Base-by-base conservation (phyloP, 2,329 filamentous ascomycete genomes). In the Neoarthrinium moseri region DNA sequence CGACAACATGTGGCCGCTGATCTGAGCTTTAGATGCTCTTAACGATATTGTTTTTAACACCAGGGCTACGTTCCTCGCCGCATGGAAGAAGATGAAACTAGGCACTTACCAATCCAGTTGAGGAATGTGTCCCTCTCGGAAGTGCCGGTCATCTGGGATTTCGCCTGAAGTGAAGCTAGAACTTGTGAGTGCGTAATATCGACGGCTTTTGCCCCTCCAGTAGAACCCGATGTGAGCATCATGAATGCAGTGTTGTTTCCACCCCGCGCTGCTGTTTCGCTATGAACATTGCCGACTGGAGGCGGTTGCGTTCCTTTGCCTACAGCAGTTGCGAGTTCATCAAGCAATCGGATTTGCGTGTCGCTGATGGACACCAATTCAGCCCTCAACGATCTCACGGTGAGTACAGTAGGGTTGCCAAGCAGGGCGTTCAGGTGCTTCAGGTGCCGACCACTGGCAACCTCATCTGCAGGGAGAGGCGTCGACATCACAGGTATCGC, bases 221-320 rank as follows among this genome's bases (percentile, higher is more conserved):
- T 69, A 44, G 64, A 70, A 5, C 72, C 71, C 12, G 71, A 73
- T 3, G 72, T 74, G 4, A 75, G 57, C 68, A 74, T 70, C 10
- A 70, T 51, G 2, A 64, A 54, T 1, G 63, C 66, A 3, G 57
- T 22, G n/a, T 56, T 45, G 11, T 22, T 12, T n/a, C n/a, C n/a
- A n/a, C n/a, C n/a, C n/a, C n/a, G n/a, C n/a, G n/a, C n/a, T n/a
- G n/a, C n/a, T n/a, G n/a, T n/a, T n/a, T n/a, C n/a, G n/a, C n/a
- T n/a, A n/a, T n/a, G n/a, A n/a, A n/a, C n/a, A n/a, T n/a, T n/a
- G n/a, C n/a, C n/a, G n/a, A n/a, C n/a, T n/a, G n/a, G n/a, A n/a
- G n/a, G n/a, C 20, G 17, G 18, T 17, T 20, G 30, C 13, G 12
- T 27, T 7, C 30, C 6, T n/a, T 22, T 40, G 11, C 23, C 23